phyloP scores from a whole-genome alignment of 2,329 filamentous ascomycete genomes.

The Clarireedia hainanense region DNA sequence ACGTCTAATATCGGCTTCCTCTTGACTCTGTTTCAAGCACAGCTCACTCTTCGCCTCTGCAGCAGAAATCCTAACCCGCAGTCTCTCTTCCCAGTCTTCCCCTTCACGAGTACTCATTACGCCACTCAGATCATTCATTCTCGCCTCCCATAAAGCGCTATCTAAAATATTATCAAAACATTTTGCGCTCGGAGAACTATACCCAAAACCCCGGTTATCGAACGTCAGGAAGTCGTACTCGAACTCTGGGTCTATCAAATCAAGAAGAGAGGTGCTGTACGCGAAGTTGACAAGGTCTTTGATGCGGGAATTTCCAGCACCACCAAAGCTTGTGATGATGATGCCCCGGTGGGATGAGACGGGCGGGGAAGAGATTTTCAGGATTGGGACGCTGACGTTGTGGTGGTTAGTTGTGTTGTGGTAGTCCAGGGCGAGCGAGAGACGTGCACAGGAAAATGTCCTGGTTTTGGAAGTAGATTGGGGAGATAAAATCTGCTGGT shows the following conservation, averaged over 20 bases:
- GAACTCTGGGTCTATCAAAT: background rate
- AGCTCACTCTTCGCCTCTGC: background rate
- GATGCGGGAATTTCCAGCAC: conserved; percentile 4
- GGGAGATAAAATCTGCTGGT: background rate
- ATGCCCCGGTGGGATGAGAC: background rate
- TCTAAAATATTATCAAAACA: conserved; percentile 3
- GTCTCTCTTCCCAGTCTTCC: background rate
- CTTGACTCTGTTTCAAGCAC: background rate
- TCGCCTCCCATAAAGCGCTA: background rate
- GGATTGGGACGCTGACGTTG: background rate
- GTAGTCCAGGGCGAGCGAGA: background rate
- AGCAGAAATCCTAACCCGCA: background rate
- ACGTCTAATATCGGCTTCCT: background rate
- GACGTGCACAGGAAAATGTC: conserved; percentile 9
- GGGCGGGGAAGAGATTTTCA: background rate
- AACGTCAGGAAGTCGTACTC: conserved; percentile 5
- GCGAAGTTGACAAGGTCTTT: background rate
- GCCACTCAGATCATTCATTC: background rate
- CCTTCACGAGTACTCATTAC: background rate
- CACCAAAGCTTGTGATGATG: background rate
- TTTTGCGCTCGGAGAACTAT: conserved; percentile 5
- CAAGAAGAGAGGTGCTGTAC: background rate
- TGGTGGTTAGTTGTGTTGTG: conserved; percentile 4
- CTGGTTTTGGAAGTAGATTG: background rate
- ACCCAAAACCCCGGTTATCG: conserved; percentile 4